A percentile compares a stretch with the other conserved stretches of the same genome.
Evolutionary conservation across 2,329 filamentous ascomycete species (phyloP).

Genomic region (Colletotrichum liaoningense): DNA sequence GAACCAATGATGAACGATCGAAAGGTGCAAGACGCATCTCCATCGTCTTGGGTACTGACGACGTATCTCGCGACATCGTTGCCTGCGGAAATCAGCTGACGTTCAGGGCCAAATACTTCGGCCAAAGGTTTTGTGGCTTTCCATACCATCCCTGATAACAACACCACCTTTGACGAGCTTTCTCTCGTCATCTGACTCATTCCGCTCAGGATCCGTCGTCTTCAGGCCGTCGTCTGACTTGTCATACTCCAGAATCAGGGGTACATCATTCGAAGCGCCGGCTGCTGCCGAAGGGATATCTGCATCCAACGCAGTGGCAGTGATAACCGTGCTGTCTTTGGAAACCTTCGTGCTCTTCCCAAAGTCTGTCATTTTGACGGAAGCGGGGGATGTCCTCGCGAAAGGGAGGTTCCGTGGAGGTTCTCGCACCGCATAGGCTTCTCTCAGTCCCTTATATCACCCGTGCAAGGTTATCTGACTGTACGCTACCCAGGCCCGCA

Average conservation of each 20-base stretch:
- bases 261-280: neutral
- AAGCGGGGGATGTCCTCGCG: neutral
- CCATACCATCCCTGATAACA: slow-evolving; percentile 11
- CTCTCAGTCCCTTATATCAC: neutral
- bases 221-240: slow-evolving; percentile 12
- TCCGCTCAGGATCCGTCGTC: slow-evolving; percentile 1
- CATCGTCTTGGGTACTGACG: slow-evolving; percentile 26
- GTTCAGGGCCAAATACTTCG: no score
- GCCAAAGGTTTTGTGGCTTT: neutral
- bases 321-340: neutral
- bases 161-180: slow-evolving; percentile 17
- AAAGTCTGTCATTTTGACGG: neutral
- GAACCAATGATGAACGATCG: slow-evolving; percentile 32
- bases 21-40: slow-evolving; percentile 22
- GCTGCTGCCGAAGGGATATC: rapidly evolving
- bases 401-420: neutral
- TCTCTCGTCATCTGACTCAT: slow-evolving; percentile 6
- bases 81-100: neutral
- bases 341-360: neutral
- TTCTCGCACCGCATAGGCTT: neutral
- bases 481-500: neutral
- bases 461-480: neutral
- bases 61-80: slow-evolving; percentile 32
- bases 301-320: neutral
- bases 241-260: neutral